A percentile compares a stretch with the other conserved stretches of the same genome.
These are phyloP conservation scores for Fistulinella prunicolor DNA, from an alignment of 768 basidiomycete species.

Conservation along the genomic window DNA sequence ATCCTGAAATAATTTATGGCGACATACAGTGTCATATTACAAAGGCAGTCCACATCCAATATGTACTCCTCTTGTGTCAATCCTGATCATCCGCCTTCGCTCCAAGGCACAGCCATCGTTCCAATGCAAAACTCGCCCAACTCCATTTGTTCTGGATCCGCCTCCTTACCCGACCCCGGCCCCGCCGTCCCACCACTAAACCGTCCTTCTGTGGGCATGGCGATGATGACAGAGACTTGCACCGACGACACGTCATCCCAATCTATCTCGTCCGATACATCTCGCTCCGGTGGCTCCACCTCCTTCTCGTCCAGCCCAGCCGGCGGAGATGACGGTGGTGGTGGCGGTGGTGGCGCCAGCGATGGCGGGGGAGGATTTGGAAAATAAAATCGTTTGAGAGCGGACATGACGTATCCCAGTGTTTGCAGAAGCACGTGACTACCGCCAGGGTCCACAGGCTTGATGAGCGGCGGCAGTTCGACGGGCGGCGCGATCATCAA, in stretches of 20 bases:
- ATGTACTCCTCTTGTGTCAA: too few species aligned
- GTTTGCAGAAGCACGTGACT: neutral
- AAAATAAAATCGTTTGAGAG: slow-evolving; percentile 3
- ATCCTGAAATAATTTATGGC: too few species aligned
- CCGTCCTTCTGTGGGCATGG: slow-evolving; percentile 35
- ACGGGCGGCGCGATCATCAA: neutral
- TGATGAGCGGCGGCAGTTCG: neutral
- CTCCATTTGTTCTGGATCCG: slow-evolving; percentile 22
- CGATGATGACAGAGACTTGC: slow-evolving; percentile 40
- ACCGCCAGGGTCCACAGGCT: neutral
- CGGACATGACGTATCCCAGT: neutral
- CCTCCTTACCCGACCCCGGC: neutral
- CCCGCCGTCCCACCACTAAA: neutral
- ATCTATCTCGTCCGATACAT: neutral
- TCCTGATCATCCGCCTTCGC: slow-evolving; percentile 3
- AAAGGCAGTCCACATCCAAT: too few species aligned
- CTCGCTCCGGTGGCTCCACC: neutral
- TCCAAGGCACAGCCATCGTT: slow-evolving; percentile 18
- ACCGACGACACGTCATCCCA: slow-evolving; percentile 21
- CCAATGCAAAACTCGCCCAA: slow-evolving; percentile 35
- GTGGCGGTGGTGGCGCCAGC: neutral
- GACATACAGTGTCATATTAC: too few species aligned
- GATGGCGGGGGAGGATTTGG: neutral
- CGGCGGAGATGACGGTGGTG: neutral
- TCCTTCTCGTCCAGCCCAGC: neutral